These are phyloP conservation scores for Microbotryum lychnidis-dioicae DNA, from an alignment of 1,284 basidiomycete genomes.

Conservation along the genomic window DNA sequence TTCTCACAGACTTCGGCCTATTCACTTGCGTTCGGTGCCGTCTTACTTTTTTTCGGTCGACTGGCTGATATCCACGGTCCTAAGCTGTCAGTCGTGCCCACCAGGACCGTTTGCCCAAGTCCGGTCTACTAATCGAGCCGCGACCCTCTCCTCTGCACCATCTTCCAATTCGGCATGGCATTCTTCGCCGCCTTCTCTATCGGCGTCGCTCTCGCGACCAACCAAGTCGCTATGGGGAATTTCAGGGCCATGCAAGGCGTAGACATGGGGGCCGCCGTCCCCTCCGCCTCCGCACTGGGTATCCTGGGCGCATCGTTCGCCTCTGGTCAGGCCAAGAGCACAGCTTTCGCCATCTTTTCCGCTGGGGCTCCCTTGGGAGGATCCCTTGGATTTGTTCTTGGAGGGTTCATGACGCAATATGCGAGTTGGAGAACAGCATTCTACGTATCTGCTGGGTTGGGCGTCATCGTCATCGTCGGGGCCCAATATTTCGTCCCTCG, in stretches of 20 bases:
- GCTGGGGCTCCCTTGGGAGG: constrained; percentile 71
- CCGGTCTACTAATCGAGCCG: neutral
- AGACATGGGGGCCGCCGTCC: neutral
- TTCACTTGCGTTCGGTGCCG: constrained; percentile 24
- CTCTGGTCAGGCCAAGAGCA: constrained; percentile 38
- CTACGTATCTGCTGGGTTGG: constrained; percentile 52
- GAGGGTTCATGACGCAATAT: constrained; percentile 61
- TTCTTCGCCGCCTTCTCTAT: constrained; percentile 38
- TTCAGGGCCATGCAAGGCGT: constrained; percentile 32
- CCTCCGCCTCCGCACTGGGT: constrained; percentile 33
- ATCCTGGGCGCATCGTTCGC: constrained; percentile 37
- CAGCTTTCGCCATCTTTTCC: constrained; percentile 37
- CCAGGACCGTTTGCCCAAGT: neutral
- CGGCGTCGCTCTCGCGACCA: constrained; percentile 36
- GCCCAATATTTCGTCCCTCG: constrained; percentile 52
- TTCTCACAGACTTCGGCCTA: constrained; percentile 12
- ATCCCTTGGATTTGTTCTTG: constrained; percentile 57
- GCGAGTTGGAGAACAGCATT: constrained; percentile 59
- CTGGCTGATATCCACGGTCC: constrained; percentile 64
- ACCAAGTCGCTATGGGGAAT: constrained; percentile 35
- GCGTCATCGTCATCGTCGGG: constrained; percentile 47
- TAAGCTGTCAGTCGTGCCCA: constrained; percentile 43
- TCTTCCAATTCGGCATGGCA: constrained; percentile 34
- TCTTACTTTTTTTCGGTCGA: constrained; percentile 60
- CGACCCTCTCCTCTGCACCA: neutral